Conservation (phyloP, 1,284 basidiomycete genomes). For the Ceratobasidium theobromae region DNA sequence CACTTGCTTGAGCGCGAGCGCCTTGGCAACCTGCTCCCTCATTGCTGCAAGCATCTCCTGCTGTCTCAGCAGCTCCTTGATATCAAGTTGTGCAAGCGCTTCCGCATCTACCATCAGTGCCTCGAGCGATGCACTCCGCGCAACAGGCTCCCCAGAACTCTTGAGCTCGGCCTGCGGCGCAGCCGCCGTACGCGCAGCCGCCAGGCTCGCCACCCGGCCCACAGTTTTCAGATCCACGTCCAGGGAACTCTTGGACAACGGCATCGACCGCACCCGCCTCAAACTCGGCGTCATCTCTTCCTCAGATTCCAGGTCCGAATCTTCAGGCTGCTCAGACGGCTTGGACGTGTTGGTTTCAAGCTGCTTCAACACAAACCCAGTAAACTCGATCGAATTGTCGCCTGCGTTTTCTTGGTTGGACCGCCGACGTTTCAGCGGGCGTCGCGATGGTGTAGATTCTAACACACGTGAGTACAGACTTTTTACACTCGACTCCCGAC, state of each 20-base stretch:
- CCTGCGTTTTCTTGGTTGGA: slow-evolving; percentile 7
- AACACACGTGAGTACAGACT: not conserved
- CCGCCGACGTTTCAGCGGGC: slow-evolving; percentile 22
- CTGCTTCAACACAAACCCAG: not conserved
- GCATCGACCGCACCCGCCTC: slow-evolving; percentile 6
- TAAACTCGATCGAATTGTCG: no score
- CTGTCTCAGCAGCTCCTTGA: slow-evolving; percentile 10
- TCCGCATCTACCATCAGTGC: slow-evolving; percentile 15
- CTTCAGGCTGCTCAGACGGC: not conserved
- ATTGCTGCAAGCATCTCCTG: slow-evolving; percentile 21
- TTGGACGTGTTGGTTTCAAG: no score
- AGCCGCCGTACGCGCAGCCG: not conserved
- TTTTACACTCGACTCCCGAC: not conserved
- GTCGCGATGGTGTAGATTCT: slow-evolving; percentile 12
- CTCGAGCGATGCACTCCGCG: slow-evolving; percentile 7
- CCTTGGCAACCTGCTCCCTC: slow-evolving; percentile 8
- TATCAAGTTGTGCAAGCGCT: slow-evolving; percentile 12
- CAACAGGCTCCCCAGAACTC: not conserved
- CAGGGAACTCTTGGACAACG: not conserved
- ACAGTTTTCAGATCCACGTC: not conserved
- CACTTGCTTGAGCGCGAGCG: slow-evolving; percentile 2
- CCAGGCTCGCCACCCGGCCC: not conserved
- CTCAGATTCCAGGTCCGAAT: not conserved
- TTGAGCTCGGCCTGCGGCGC: not conserved
- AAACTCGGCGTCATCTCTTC: slow-evolving; percentile 2